phyloP scores from a whole-genome alignment of 2,329 filamentous ascomycete genomes.

The Dactylellina leptospora region DNA sequence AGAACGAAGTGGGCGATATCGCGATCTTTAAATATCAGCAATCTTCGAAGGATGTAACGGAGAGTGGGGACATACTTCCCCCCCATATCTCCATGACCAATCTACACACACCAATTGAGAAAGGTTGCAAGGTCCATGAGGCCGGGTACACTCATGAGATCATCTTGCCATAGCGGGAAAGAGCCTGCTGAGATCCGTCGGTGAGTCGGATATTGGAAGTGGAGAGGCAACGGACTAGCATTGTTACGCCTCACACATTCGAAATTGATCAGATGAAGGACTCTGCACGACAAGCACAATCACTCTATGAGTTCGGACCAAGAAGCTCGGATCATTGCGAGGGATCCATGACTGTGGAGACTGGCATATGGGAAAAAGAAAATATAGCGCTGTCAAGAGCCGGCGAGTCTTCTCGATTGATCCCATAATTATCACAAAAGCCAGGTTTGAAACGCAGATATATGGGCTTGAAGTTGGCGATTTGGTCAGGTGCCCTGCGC shows the following conservation, averaged over 20 bases:
- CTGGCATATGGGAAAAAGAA: conserved; percentile 32
- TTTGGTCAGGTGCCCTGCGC: conserved; percentile 44
- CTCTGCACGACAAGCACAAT: conserved; percentile 18
- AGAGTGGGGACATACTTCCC: neutral
- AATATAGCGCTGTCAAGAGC: conserved; percentile 27
- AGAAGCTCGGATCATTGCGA: conserved; percentile 29
- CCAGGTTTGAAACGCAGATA: conserved; percentile 38
- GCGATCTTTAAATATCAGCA: conserved; percentile 43
- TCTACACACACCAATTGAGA: conserved; percentile 20
- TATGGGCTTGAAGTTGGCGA: conserved; percentile 38
- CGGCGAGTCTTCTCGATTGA: neutral
- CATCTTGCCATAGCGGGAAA: conserved; percentile 38
- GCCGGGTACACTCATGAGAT: conserved; percentile 13
- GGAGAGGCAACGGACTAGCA: conserved; percentile 26
- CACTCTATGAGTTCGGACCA: conserved; percentile 31
- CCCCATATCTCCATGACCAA: conserved; percentile 10
- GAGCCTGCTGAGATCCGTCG: conserved; percentile 45
- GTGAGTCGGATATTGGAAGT: conserved; percentile 53
- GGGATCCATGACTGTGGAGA: conserved; percentile 13
- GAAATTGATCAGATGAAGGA: conserved; percentile 23
- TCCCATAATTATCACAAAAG: conserved; percentile 21
- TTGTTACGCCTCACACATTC: conserved; percentile 5
- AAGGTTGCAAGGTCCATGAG: neutral
- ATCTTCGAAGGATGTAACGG: neutral
- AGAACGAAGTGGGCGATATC: conserved; percentile 36